These are phyloP conservation scores for Echinochloa phyllopogon DNA, from an alignment of 176 grass and related monocot species.

Conservation along the genomic window DNA sequence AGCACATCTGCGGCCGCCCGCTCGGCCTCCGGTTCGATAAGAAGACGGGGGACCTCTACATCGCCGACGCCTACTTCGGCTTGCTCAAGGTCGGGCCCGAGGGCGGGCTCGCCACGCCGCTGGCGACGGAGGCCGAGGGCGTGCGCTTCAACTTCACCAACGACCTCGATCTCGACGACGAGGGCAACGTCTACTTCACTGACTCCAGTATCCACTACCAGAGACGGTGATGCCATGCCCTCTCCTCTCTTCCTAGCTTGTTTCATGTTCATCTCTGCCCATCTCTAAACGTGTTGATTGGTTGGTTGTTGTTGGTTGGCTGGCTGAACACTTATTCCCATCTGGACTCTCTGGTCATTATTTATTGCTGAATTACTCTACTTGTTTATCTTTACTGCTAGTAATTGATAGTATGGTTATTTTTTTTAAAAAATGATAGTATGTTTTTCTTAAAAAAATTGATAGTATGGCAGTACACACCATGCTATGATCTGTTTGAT, in stretches of 20 bases:
- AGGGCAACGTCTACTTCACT: slow-evolving; percentile 87
- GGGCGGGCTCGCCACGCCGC: slow-evolving; percentile 73
- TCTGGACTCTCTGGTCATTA: too few species aligned
- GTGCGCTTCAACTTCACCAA: slow-evolving; percentile 90
- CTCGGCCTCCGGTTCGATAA: slow-evolving; percentile 83
- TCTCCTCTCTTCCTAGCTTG: not conserved
- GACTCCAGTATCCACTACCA: slow-evolving; percentile 87
- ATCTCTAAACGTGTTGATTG: too few species aligned
- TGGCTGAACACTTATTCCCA: not conserved
- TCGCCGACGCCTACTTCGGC: slow-evolving; percentile 90
- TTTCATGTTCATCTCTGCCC: not conserved
- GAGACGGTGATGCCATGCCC: slow-evolving; percentile 58
- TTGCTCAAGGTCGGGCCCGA: slow-evolving; percentile 87
- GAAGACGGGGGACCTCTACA: slow-evolving; percentile 78
- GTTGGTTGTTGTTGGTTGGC: not conserved
- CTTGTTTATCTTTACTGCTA: not conserved
- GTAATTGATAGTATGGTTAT: too few species aligned
- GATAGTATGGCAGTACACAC: too few species aligned
- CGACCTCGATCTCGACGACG: slow-evolving; percentile 84
- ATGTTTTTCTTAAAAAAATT: too few species aligned
- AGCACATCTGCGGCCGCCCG: slow-evolving; percentile 90
- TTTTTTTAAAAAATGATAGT: too few species aligned
- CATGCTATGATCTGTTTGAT: not conserved
- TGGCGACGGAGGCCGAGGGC: slow-evolving; percentile 86
- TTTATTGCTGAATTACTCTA: not conserved